Conservation (phyloP, 768 basidiomycete genomes). For the Boletus vermiculosoides region DNA sequence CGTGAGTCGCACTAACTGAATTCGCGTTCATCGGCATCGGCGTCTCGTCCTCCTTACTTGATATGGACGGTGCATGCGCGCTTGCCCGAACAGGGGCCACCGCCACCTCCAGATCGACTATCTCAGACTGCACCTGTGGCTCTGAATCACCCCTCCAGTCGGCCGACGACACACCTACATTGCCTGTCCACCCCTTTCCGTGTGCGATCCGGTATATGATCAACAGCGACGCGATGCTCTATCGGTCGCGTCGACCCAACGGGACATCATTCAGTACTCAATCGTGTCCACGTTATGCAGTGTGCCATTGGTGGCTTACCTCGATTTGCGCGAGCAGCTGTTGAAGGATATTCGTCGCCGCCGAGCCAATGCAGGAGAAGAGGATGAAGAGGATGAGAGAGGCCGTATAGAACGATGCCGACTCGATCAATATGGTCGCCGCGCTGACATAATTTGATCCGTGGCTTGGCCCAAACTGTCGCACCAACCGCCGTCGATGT, state of each 20-base stretch:
- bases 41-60: slow-evolving; percentile 3
- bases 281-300: not conserved
- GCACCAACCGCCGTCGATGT: slow-evolving; percentile 10
- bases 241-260: not conserved
- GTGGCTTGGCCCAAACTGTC: slow-evolving; percentile 13
- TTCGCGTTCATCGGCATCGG: not conserved
- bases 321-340: slow-evolving; percentile 21
- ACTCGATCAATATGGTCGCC: slow-evolving; percentile 18
- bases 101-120: not conserved
- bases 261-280: not conserved
- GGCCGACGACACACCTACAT: slow-evolving; percentile 1
- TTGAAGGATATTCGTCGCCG: slow-evolving; percentile 10
- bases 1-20: not conserved
- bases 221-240: slow-evolving; percentile 18
- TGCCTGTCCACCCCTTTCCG: slow-evolving; percentile 15
- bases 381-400: slow-evolving; percentile 19
- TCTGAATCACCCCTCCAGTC: slow-evolving; percentile 18
- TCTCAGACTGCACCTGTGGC: not conserved
- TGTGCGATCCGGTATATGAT: slow-evolving; percentile 23
- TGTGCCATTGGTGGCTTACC: slow-evolving; percentile 1
- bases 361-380: slow-evolving; percentile 1
- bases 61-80: not conserved
- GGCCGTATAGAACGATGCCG: slow-evolving; percentile 16
- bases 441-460: slow-evolving; percentile 11
- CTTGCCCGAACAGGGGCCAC: not conserved